phyloP scores from a whole-genome alignment of 2,329 filamentous ascomycete genomes.

The Fusarium nelsonii region DNA sequence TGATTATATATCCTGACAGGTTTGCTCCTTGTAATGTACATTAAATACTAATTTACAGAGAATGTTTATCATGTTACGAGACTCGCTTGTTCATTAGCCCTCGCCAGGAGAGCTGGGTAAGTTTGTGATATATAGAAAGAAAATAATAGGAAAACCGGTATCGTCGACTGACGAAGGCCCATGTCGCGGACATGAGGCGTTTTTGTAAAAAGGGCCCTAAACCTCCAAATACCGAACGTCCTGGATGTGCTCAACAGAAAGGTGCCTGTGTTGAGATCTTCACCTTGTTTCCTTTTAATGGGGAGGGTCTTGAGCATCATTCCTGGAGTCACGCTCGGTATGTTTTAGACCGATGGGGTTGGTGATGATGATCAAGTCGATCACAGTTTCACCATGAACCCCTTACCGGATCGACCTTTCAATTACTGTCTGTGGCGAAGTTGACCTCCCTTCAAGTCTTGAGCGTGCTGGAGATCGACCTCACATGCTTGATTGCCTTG shows the following conservation, averaged over 20 bases:
- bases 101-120: conserved; percentile 25
- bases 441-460: conserved; percentile 37
- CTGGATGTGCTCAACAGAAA: background rate
- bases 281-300: conserved; percentile 15
- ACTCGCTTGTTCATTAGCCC: conserved; percentile 20
- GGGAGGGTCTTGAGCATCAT: background rate
- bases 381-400: conserved; percentile 24
- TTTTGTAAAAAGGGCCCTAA: conserved; percentile 5
- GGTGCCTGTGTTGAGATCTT: background rate
- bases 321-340: conserved; percentile 2
- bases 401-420: conserved; percentile 9
- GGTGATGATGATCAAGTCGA: conserved; percentile 26
- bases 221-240: background rate
- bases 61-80: conserved; percentile 29
- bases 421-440: conserved; percentile 1
- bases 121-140: conserved; percentile 1
- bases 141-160: conserved; percentile 17
- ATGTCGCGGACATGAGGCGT: conserved; percentile 35
- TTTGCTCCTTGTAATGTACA: conserved; percentile 25
- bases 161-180: conserved; percentile 38
- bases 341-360: conserved; percentile 15
- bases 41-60: conserved; percentile 40
- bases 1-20: conserved; percentile 5
- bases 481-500: conserved; percentile 50
- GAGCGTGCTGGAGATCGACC: conserved; percentile 50